Percentiles rank a stretch among this genome's conserved stretches.
phyloP scores from a whole-genome alignment of 2,329 filamentous ascomycete species.

The Cercospora zeae-maydis region DNA sequence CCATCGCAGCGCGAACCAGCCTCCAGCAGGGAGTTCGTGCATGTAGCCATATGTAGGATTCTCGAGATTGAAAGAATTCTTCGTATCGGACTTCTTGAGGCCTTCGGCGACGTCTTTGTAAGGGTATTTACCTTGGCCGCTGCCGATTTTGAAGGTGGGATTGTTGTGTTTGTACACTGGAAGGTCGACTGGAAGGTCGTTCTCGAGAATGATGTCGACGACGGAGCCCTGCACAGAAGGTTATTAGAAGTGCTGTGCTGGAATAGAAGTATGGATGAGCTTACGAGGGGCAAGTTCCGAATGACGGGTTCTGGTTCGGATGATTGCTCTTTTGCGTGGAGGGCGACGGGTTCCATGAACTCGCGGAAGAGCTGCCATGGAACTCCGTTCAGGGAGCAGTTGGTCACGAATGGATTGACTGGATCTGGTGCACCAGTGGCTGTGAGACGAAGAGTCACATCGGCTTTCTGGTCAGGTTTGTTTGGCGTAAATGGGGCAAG shows the following conservation, averaged over 20 bases:
- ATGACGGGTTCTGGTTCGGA: conserved; percentile 20
- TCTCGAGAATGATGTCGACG: conserved; percentile 23
- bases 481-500: conserved; percentile 13
- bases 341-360: conserved; percentile 17
- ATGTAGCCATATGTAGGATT: conserved; percentile 20
- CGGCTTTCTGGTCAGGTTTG: conserved; percentile 11
- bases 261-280: not conserved
- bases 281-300: conserved; percentile 6
- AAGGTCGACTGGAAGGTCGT: conserved; percentile 16
- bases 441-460: conserved; percentile 21
- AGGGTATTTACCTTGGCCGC: conserved; percentile 12
- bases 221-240: conserved; percentile 16
- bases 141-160: conserved; percentile 19
- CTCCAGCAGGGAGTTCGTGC: conserved; percentile 21
- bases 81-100: not conserved
- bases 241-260: not conserved
- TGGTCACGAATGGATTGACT: conserved; percentile 22
- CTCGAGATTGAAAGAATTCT: conserved; percentile 12
- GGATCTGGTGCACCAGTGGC: conserved; percentile 24
- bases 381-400: conserved; percentile 25
- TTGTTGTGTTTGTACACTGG: conserved; percentile 27
- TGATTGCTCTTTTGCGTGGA: conserved; percentile 13
- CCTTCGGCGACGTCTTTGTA: conserved; percentile 12
- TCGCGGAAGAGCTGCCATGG: conserved; percentile 24
- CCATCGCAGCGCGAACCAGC: conserved; percentile 23